Evolutionary conservation across 345 rosid species (phyloP).

Genomic region (Pistacia vera): DNA sequence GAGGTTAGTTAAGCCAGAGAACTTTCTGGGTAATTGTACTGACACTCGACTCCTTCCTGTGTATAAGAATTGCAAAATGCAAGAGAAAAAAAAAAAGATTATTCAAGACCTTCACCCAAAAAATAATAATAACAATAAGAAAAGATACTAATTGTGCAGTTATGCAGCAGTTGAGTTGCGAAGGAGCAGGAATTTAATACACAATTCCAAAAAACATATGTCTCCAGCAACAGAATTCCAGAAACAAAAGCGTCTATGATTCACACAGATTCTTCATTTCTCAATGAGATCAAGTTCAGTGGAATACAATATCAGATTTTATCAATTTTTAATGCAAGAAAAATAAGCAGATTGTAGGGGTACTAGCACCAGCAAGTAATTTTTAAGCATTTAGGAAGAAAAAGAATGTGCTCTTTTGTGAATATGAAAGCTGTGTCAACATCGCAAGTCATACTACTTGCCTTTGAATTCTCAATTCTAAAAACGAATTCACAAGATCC

Average conservation of each 20-base stretch:
- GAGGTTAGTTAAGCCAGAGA: conserved; percentile 67
- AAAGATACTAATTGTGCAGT: neutral
- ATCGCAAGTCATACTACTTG: neutral
- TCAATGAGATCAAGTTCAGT: neutral
- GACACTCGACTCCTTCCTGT: conserved; percentile 66
- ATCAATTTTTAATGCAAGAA: neutral
- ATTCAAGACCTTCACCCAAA: neutral
- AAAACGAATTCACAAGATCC: neutral
- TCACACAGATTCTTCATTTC: neutral
- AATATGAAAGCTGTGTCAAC: neutral
- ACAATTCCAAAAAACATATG: neutral
- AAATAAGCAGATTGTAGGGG: neutral
- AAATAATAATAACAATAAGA: neutral
- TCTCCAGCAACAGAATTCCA: neutral
- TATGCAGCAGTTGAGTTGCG: neutral
- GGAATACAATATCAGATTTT: neutral
- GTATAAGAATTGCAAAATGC: neutral
- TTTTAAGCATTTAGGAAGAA: neutral
- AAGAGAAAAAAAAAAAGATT: neutral
- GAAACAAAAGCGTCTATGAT: neutral
- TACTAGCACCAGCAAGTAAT: neutral
- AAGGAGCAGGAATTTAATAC: neutral
- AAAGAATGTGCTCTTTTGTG: neutral
- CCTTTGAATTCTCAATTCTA: neutral
- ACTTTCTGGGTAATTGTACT: conserved; percentile 60